Conservation (phyloP, 1,284 basidiomycete genomes). For the Sporisorium scitamineum region DNA sequence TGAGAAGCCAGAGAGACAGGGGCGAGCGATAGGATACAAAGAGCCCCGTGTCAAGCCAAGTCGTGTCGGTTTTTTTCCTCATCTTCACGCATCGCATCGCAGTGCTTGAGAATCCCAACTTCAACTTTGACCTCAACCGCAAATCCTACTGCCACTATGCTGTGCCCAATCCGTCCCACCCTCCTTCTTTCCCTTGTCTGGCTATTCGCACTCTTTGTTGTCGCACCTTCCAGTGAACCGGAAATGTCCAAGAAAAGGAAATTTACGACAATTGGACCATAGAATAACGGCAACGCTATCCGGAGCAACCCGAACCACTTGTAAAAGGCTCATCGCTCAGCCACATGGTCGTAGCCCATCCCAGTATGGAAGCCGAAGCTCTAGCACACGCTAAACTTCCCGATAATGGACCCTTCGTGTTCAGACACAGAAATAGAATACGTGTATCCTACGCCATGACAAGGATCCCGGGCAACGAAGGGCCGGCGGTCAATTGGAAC, state of each 20-base stretch:
- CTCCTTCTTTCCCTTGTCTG: neutral
- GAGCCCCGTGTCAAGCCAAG: neutral
- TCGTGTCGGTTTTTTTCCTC: neutral
- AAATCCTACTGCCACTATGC: neutral
- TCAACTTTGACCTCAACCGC: neutral
- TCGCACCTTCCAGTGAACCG: neutral
- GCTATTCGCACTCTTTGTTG: neutral
- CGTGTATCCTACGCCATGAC: constrained; percentile 2
- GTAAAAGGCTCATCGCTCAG: no score
- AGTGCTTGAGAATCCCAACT: neutral
- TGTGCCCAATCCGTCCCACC: neutral
- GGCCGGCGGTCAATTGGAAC: neutral
- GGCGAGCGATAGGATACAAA: neutral
- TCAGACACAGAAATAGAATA: neutral
- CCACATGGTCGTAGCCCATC: neutral
- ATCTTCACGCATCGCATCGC: neutral
- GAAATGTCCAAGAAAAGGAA: no score
- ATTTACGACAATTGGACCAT: no score
- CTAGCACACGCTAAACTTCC: neutral
- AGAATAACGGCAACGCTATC: no score
- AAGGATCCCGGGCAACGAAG: neutral
- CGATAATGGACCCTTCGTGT: neutral
- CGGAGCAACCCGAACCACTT: no score
- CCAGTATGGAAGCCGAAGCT: neutral
- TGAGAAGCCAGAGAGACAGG: neutral